Conservation (phyloP, 1,139 yeast genomes). For the Yamadazyma kanchanaburiensis region DNA sequence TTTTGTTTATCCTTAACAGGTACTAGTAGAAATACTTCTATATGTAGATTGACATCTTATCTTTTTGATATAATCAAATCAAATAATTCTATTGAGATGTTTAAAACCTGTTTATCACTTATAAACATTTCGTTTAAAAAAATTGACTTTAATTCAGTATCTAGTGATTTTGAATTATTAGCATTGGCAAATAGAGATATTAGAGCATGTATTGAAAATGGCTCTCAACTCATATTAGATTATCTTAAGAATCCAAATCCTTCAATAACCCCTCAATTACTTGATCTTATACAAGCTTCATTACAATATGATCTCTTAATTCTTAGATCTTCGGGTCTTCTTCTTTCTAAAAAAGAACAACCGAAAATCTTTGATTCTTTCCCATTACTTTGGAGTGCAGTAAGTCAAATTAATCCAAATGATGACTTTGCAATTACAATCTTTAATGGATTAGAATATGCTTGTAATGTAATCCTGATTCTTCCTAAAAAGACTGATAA, state of each 20-base stretch:
- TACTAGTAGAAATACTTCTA: slow-evolving; percentile 5
- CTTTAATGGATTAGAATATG: slow-evolving; percentile 39
- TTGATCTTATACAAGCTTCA: slow-evolving; percentile 43
- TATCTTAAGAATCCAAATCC: background rate
- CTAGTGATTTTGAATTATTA: slow-evolving; percentile 12
- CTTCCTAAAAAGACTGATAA: slow-evolving; percentile 22
- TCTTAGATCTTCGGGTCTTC: slow-evolving; percentile 51
- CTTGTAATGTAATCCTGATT: slow-evolving; percentile 39
- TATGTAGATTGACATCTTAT: slow-evolving; percentile 6
- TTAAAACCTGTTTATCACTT: too few species aligned
- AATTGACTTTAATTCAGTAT: slow-evolving; percentile 2
- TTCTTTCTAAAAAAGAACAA: slow-evolving; percentile 34
- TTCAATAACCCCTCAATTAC: slow-evolving; percentile 4
- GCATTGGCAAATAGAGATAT: slow-evolving; percentile 26
- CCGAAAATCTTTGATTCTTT: slow-evolving; percentile 44
- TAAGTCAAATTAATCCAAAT: slow-evolving; percentile 26
- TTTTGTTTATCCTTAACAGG: slow-evolving; percentile 9
- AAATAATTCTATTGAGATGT: too few species aligned
- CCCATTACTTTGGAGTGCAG: slow-evolving; percentile 44
- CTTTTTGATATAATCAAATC: too few species aligned
- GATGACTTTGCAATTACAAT: slow-evolving; percentile 21
- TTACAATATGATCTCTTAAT: slow-evolving; percentile 54
- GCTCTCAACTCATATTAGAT: slow-evolving; percentile 20
- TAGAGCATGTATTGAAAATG: slow-evolving; percentile 32
- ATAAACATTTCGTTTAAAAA: too few species aligned